Conservation (phyloP, 2,329 filamentous ascomycete species). For the Colletotrichum truncatum region DNA sequence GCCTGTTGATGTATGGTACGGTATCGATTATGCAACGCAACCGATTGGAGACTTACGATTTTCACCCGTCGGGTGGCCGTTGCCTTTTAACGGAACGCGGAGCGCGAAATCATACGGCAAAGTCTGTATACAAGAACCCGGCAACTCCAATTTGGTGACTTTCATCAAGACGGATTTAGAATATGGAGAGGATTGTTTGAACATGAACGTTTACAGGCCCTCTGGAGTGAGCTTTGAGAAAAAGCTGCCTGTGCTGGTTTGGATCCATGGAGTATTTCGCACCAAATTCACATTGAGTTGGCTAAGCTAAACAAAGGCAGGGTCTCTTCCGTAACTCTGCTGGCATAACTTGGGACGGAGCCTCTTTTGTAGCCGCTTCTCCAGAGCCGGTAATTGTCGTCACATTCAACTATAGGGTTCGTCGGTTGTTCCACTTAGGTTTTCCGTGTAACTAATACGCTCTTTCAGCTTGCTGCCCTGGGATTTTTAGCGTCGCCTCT, state of each 20-base stretch:
- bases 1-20: constrained; percentile 13
- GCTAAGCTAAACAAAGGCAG: background rate
- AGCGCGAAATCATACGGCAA: constrained; percentile 2
- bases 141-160: constrained; percentile 4
- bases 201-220: constrained; percentile 23
- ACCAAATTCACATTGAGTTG: background rate
- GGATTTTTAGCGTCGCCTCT: constrained; percentile 54
- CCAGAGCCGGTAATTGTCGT: constrained; percentile 37
- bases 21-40: constrained; percentile 8
- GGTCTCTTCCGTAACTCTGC: constrained; percentile 18
- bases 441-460: fast-evolving
- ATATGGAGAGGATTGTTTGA: constrained; percentile 26
- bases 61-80: background rate
- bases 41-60: background rate
- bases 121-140: constrained; percentile 15
- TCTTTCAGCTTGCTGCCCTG: constrained; percentile 31
- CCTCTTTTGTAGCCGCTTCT: constrained; percentile 36
- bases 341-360: constrained; percentile 27
- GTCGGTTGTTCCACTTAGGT: fast-evolving
- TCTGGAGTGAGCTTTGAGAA: background rate
- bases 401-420: constrained; percentile 39
- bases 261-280: constrained; percentile 28
- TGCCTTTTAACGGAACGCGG: background rate
- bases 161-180: background rate
- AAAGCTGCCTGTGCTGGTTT: constrained; percentile 31